Conservation (phyloP, 179 eudicot species). For the Monotropa hypopitys region DNA sequence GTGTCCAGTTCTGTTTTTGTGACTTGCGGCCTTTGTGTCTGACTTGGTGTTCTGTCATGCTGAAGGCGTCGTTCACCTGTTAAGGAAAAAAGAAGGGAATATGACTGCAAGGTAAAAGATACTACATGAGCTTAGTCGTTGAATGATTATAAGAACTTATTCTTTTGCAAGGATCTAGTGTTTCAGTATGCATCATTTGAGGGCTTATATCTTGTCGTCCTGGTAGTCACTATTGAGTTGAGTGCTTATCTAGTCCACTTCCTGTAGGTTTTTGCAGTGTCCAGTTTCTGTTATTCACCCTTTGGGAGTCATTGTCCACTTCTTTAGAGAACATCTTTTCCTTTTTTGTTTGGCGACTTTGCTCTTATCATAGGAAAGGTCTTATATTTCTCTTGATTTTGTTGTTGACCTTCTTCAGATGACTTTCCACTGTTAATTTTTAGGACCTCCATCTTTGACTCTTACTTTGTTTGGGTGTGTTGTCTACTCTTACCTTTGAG, state of each 20-base stretch:
- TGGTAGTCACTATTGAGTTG: slow-evolving; percentile 1
- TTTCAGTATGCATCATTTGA: slow-evolving; percentile 10
- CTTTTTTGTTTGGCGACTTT: neutral
- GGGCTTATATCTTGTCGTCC: neutral
- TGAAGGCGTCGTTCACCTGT: slow-evolving; percentile 98
- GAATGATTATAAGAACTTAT: slow-evolving; percentile 19
- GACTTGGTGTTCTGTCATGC: slow-evolving; percentile 80
- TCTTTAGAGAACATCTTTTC: neutral
- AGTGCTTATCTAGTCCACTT: neutral
- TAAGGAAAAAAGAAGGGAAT: slow-evolving; percentile 87
- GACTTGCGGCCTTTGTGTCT: slow-evolving; percentile 48
- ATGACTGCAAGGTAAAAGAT: slow-evolving; percentile 90
- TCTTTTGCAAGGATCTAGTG: slow-evolving; percentile 10
- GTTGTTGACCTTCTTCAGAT: neutral
- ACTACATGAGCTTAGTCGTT: slow-evolving; percentile 34
- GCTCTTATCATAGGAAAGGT: neutral
- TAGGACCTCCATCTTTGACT: neutral
- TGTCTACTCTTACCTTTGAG: neutral
- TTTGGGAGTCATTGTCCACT: neutral
- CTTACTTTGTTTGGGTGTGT: neutral
- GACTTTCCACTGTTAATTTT: neutral
- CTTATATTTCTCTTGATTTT: neutral
- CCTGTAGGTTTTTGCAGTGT: neutral
- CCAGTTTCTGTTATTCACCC: neutral
- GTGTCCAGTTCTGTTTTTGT: slow-evolving; percentile 48